Evolutionary conservation across 495 filamentous ascomycete species (phyloP), one percentile per base, ranked within the genome.

Genomic region (Penicillium longicatenatum): DNA sequence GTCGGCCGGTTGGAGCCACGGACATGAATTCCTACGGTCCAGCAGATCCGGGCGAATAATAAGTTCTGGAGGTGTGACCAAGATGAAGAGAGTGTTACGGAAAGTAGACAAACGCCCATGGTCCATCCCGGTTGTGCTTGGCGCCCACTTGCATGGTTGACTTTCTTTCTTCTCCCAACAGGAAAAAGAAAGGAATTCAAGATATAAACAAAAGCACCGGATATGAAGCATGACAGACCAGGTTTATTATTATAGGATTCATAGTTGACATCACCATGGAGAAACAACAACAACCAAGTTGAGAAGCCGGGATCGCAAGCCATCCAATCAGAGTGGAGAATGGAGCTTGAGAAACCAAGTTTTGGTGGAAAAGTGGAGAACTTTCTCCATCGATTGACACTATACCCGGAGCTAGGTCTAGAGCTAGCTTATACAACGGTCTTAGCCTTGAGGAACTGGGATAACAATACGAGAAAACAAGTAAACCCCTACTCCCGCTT

Each of bases 21-120:
- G 67, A 70, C 67, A 70, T 57, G 42, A 65, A 44, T 68, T 68
- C 64, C 67, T 52, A 54, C 66, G 66, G 66, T 64, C 67, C 65
- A 70, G 64, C 47, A 70, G 67, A 65, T 68, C 67, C 67, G 67
- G 46, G 43, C 66, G 59, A 67, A 68, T 69, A 21, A 45, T 21
- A 30, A 43, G n/a, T 45, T 24, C 33, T 49, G 51, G 51, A 39
- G 46, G 50, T 49, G 51, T 53, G 49, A 63, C 61, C 59, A 49
- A 53, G 31, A 42, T 45, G 45, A 8, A 22, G 14, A 21, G 21
- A 21, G 47, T 31, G 37, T 22, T 29, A 33, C 39, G 16, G 48
- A 20, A 51, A 51, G 33, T 51, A 11, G 30, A 51, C 48, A 51
- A 35, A 51, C 48, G 30, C 30, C 48, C 48, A 51, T 51, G 30